These are phyloP conservation scores for Magnaporthales sp. DNA, from an alignment of 2,329 filamentous ascomycete species.

Conservation along the genomic window DNA sequence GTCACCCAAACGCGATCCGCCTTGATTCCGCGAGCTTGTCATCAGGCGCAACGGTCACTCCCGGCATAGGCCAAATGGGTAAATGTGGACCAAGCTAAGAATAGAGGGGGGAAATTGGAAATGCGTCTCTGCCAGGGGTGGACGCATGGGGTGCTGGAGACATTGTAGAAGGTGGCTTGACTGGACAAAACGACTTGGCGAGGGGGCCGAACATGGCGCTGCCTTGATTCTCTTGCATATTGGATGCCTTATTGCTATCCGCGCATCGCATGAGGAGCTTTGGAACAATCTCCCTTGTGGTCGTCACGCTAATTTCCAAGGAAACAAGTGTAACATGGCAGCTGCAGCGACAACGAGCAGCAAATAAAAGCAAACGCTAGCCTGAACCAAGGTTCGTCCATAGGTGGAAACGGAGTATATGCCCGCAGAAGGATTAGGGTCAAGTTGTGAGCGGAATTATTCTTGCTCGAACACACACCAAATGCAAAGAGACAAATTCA, in stretches of 20 bases:
- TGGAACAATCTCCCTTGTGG: neutral
- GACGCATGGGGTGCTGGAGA: neutral
- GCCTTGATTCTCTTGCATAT: neutral
- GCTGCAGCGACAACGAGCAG: neutral
- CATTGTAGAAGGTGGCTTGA: neutral
- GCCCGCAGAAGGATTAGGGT: neutral
- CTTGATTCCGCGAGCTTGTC: neutral
- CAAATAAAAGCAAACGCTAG: neutral
- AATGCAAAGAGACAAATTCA: neutral
- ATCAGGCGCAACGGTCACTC: neutral
- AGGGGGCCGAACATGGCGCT: neutral
- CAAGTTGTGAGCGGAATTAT: neutral
- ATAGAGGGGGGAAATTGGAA: neutral
- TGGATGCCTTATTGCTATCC: neutral
- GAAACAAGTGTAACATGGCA: neutral
- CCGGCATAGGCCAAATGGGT: neutral
- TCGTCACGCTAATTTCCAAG: neutral
- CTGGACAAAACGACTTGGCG: neutral
- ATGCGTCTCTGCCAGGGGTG: neutral
- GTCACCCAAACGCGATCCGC: neutral
- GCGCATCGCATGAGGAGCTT: neutral
- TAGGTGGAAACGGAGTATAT: neutral
- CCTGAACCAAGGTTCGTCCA: neutral
- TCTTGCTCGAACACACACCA: neutral
- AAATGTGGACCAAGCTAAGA: neutral